Percentiles rank a stretch among this genome's conserved stretches.
Conservation (phyloP, 2,329 filamentous ascomycete genomes). For the Waltergamsia citrina region DNA sequence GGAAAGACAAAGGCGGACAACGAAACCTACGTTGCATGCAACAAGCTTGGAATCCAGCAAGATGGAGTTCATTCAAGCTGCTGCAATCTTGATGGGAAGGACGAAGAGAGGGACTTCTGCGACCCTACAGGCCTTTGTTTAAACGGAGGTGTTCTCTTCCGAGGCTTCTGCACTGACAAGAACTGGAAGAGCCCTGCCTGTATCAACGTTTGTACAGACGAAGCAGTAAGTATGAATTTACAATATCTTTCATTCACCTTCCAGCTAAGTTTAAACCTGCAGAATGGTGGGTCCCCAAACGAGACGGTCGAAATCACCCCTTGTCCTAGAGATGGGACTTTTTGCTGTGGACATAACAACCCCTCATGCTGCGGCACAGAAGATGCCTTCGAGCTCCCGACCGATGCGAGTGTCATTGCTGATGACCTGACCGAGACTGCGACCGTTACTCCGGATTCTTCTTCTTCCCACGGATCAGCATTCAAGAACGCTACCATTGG, state of each 20-base stretch:
- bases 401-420: slow-evolving; percentile 10
- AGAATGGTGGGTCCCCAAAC: slow-evolving; percentile 13
- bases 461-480: neutral
- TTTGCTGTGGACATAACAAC: slow-evolving; percentile 19
- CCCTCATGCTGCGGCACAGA: slow-evolving; percentile 17
- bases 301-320: slow-evolving; percentile 13
- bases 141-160: slow-evolving; percentile 11
- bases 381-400: slow-evolving; percentile 11
- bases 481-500: slow-evolving; percentile 15
- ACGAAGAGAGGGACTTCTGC: slow-evolving; percentile 14
- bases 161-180: slow-evolving; percentile 19
- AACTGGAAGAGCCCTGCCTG: slow-evolving; percentile 18
- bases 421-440: slow-evolving; percentile 2
- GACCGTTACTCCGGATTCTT: no score
- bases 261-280: neutral
- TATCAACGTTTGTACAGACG: slow-evolving; percentile 16
- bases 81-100: slow-evolving; percentile 15
- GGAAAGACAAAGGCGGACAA: slow-evolving; percentile 14
- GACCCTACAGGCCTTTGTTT: slow-evolving; percentile 16
- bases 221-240: slow-evolving; percentile 1
- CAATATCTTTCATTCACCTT: neutral
- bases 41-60: slow-evolving; percentile 19
- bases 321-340: slow-evolving; percentile 17
- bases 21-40: slow-evolving; percentile 19
- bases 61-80: slow-evolving; percentile 18